phyloP scores from a whole-genome alignment of 2,329 filamentous ascomycete genomes.

The Hypoxylon sp. region DNA sequence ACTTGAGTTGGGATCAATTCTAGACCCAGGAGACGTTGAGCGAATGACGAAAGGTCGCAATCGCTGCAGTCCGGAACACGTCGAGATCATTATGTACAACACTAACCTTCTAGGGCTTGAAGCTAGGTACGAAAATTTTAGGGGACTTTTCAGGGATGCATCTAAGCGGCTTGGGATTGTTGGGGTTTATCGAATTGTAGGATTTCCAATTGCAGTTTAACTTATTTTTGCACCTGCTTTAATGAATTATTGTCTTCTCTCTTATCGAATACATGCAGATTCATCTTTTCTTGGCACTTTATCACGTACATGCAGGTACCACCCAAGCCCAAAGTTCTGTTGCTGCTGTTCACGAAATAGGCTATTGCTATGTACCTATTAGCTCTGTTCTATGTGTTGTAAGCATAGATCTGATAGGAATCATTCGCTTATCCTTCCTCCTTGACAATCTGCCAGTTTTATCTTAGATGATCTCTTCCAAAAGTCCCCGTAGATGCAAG shows the following conservation, averaged over 20 bases:
- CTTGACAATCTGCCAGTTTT: too few species aligned
- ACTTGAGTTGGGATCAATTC: constrained; percentile 24
- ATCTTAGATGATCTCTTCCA: constrained; percentile 7
- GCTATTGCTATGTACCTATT: too few species aligned
- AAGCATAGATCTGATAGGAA: too few species aligned
- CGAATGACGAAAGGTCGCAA: constrained; percentile 34
- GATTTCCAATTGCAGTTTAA: too few species aligned
- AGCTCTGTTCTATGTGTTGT: too few species aligned
- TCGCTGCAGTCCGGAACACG: constrained; percentile 19
- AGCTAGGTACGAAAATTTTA: constrained; percentile 13
- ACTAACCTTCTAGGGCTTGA: constrained; percentile 16
- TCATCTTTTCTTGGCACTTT: background rate
- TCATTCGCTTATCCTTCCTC: too few species aligned
- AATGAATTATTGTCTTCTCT: too few species aligned
- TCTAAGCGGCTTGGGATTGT: background rate
- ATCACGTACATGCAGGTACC: background rate
- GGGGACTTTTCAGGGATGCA: constrained; percentile 6
- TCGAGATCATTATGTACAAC: constrained; percentile 18
- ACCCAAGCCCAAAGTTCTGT: too few species aligned
- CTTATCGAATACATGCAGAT: too few species aligned
- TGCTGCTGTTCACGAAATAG: too few species aligned
- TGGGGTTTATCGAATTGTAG: background rate
- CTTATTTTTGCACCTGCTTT: too few species aligned
- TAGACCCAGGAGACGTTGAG: constrained; percentile 15
- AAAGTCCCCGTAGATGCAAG: constrained; percentile 1